A percentile compares a stretch with the other conserved stretches of the same genome.
Evolutionary conservation across 345 rosid species (phyloP).

Genomic region (Syzygium grande): DNA sequence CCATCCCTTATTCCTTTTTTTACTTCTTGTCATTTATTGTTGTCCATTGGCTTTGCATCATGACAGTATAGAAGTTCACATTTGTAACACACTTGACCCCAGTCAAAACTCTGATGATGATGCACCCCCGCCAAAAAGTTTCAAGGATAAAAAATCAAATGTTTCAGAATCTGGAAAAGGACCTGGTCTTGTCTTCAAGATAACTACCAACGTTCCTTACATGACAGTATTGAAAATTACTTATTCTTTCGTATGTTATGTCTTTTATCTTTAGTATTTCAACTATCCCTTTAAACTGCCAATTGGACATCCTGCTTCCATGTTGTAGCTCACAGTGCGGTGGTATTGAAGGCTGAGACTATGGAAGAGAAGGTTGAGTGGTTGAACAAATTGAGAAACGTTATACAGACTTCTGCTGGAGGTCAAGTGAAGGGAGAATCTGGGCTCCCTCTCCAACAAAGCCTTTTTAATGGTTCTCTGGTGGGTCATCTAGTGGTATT

Average conservation of each 20-base stretch:
- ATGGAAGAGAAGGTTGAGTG: conserved; percentile 80
- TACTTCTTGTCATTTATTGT: background rate
- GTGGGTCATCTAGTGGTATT: conserved; percentile 32
- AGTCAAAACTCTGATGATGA: conserved; percentile 53
- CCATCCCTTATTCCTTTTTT: background rate
- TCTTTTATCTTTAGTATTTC: background rate
- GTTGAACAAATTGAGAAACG: conserved; percentile 63
- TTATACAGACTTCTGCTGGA: conserved; percentile 50
- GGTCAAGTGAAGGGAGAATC: conserved; percentile 49
- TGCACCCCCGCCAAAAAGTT: conserved; percentile 59
- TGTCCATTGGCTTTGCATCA: background rate
- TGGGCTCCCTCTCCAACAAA: conserved; percentile 56
- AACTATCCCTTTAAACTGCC: background rate
- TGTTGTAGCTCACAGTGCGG: conserved; percentile 73
- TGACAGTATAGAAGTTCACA: background rate
- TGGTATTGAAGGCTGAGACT: conserved; percentile 84
- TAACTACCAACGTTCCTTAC: conserved; percentile 82
- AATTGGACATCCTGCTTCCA: background rate
- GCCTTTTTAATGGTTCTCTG: conserved; percentile 92
- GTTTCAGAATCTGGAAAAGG: conserved; percentile 66
- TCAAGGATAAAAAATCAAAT: conserved; percentile 77
- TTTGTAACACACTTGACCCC: background rate
- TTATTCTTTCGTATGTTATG: background rate
- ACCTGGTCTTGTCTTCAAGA: conserved; percentile 69
- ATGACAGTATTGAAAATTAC: conserved; percentile 42